Evolutionary conservation across 2,329 filamentous ascomycete genomes (phyloP), one percentile per base, ranked within the genome.

Genomic region (Penicillium glabrum): DNA sequence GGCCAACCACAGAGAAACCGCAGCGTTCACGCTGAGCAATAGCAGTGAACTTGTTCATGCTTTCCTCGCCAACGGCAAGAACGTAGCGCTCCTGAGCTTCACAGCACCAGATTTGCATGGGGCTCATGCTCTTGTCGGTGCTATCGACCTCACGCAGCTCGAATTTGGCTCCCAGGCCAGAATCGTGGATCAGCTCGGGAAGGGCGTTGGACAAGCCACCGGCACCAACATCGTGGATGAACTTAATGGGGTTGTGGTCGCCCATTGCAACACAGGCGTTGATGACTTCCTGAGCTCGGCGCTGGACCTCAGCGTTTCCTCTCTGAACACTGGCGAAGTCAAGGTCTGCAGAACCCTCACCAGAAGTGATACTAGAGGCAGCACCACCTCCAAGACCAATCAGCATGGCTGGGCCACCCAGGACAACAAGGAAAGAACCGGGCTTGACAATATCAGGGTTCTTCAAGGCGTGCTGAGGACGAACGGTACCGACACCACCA

Each of bases 11-110:
- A 0, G 93, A 98, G 77, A 90, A 98, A 26, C 90, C 90, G 71
- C 93, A 98, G 53, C 93, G 86, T 73, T 99, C 95, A 71, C 95
- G 85, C 61, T 88, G 84, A 73, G 79, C 81, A 66, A 99, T 81
- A 76, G 87, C 78, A 62, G 82, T 83, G 75, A 89, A 89, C 23
- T 80, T 79, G 67, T 93, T 92, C 69, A 98, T 84, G 52, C 87
- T 83, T 21, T 95, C 88, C 51, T 86, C 85, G 59, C 93, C 91
- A 60, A 99, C 86, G 9, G 96, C 87, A 67, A 99, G 80, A 8
- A 99, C 95, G 68, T 99, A 99, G 72, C 95, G 85, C 76, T 99
- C 95, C 72, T 99, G 95, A 0, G 95, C 91, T 74, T 98, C 93
- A 67, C 93, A 96, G 75, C 95, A 97, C 93, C 93, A 98, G 46